Conservation (phyloP, 495 filamentous ascomycete species). For the Collariella sp. region DNA sequence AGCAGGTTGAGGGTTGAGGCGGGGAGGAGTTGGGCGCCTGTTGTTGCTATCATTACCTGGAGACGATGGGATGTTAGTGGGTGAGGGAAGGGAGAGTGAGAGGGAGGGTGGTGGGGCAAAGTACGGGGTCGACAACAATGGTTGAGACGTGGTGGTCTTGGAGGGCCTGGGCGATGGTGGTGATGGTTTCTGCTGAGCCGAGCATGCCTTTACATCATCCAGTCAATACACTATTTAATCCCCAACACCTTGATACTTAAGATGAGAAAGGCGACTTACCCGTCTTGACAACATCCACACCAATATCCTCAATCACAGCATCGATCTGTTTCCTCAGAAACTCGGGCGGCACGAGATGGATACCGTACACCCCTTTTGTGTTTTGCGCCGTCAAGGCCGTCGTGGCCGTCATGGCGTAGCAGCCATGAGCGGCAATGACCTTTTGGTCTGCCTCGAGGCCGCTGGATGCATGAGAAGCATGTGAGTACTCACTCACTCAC, state of each 20-base stretch:
- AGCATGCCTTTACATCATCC: conserved; percentile 64
- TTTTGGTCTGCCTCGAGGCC: conserved; percentile 98
- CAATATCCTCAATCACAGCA: conserved; percentile 73
- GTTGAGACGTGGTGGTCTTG: conserved; percentile 48
- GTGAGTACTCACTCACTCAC: conserved; percentile 5
- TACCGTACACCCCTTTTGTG: conserved; percentile 71
- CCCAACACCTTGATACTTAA: not conserved
- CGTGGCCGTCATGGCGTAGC: conserved; percentile 94
- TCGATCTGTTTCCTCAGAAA: conserved; percentile 82
- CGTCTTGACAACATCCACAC: conserved; percentile 83
- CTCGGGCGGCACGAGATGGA: conserved; percentile 66
- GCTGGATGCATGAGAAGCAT: conserved; percentile 35
- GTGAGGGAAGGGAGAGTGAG: not conserved
- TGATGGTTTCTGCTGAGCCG: conserved; percentile 66
- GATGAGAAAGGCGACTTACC: conserved; percentile 44
- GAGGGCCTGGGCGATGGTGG: conserved; percentile 63
- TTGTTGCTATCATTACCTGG: conserved; percentile 90
- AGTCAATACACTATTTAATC: not conserved
- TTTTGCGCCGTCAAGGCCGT: conserved; percentile 94
- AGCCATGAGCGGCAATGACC: conserved; percentile 81
- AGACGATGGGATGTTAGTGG: not conserved
- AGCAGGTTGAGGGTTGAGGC: conserved; percentile 53
- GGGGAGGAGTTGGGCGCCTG: conserved; percentile 70
- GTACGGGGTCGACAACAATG: conserved; percentile 79
- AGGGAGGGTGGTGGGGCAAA: not conserved